Evolutionary conservation across 257 asterid genomes (phyloP).

Genomic region (Coffea canephora): DNA sequence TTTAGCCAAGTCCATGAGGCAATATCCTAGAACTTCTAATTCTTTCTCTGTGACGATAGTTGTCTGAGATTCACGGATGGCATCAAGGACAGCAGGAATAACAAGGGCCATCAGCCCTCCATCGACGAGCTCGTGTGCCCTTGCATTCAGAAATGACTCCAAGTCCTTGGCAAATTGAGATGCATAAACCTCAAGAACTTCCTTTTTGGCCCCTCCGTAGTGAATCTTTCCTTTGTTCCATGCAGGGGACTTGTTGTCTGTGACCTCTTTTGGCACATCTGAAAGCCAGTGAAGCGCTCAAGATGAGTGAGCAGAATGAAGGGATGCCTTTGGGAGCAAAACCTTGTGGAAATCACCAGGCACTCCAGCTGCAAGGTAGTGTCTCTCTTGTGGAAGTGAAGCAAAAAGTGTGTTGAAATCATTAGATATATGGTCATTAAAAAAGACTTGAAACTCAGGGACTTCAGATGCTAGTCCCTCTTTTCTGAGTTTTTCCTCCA

Average conservation of each 20-base stretch:
- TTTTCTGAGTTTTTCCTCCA: constrained; percentile 14
- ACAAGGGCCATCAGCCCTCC: constrained; percentile 52
- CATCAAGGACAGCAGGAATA: constrained; percentile 39
- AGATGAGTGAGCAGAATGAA: background rate
- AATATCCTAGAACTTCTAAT: constrained; percentile 16
- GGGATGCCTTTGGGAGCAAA: background rate
- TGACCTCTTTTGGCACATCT: background rate
- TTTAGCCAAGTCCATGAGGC: constrained; percentile 25
- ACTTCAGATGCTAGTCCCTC: background rate
- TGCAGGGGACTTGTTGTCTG: background rate
- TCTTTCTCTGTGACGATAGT: constrained; percentile 13
- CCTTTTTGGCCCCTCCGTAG: background rate
- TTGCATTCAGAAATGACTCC: constrained; percentile 19
- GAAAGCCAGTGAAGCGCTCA: constrained; percentile 11
- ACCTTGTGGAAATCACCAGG: constrained; percentile 3
- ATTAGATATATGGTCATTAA: constrained; percentile 6
- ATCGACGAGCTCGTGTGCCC: constrained; percentile 40
- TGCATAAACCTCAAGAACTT: background rate
- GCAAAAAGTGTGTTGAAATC: constrained; percentile 12
- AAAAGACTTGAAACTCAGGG: constrained; percentile 6
- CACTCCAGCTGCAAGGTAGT: constrained; percentile 15
- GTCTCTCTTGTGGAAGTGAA: constrained; percentile 1
- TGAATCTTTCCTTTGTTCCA: constrained; percentile 12
- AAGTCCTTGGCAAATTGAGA: background rate
- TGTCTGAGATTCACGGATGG: background rate